phyloP scores from a whole-genome alignment of 2,329 filamentous ascomycete species.

The Aphanoascus verrucosus region DNA sequence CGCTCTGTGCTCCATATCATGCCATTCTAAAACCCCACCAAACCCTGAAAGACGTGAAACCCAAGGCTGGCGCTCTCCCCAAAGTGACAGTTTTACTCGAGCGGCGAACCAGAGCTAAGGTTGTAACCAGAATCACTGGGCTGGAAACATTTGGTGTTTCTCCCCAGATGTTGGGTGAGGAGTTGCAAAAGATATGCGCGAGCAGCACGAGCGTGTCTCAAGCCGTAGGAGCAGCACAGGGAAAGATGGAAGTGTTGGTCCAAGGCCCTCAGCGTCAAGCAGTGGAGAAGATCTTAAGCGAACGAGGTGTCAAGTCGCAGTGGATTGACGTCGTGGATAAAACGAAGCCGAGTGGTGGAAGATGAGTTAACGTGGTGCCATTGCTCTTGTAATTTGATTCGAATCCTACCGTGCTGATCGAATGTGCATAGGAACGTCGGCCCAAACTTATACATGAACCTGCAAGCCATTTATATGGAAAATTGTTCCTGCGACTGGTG shows the following conservation, averaged over 20 bases:
- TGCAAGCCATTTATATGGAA: no score
- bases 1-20: constrained; percentile 45
- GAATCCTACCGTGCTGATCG: no score
- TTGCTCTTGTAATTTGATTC: background rate
- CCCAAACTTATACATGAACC: no score
- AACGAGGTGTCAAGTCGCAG: constrained; percentile 47
- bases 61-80: constrained; percentile 50
- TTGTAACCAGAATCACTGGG: constrained; percentile 51
- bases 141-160: constrained; percentile 53
- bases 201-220: constrained; percentile 56
- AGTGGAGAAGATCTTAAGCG: constrained; percentile 49
- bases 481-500: no score
- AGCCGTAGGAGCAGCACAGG: constrained; percentile 51
- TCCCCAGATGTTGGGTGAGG: constrained; percentile 51
- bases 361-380: background rate
- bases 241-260: constrained; percentile 56
- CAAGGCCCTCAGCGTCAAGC: constrained; percentile 56
- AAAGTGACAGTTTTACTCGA: constrained; percentile 52
- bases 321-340: constrained; percentile 59
- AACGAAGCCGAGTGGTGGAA: constrained; percentile 53
- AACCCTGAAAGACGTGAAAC: constrained; percentile 41
- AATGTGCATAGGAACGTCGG: no score
- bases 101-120: constrained; percentile 56
- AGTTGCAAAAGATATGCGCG: constrained; percentile 56
- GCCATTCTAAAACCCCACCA: constrained; percentile 41